Base-by-base conservation (phyloP, 306 rosid species). In the Vigna angularis region DNA sequence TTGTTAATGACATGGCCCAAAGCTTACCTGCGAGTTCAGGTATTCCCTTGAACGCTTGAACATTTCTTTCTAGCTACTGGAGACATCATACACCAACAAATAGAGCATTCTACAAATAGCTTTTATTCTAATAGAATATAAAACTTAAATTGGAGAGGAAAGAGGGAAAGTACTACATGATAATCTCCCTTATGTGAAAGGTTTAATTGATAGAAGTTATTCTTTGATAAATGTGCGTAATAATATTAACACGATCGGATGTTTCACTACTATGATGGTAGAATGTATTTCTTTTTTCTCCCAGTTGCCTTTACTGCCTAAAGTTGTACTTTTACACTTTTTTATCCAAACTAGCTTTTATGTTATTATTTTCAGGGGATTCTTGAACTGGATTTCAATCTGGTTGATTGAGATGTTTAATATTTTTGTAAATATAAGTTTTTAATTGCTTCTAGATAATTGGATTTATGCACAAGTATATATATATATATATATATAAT, bases 161-260 rank as follows among this genome's bases (percentile, higher is more conserved):
- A 30, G n/a, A 30, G 40, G 38, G 62, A 34, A 63, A 63, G 38
- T 49, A 48, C 71, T 49, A 32, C 9, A 13, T 36, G 34, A 61
- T 44, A 52, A 64, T 77, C 55, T 83, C 67, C 18, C 30, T 77
- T 73, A 0, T 65, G 51, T 28, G 22, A 14, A 61, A 58, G 36
- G 32, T 24, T 3, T 34, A 10, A 64, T 44, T 12, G 57, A 65
- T 24, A 38, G 71, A 64, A 51, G 48, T 65, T 32, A 52, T 76
- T 62, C 55, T 76, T 9, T 63, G 47, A 70, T 64, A 48, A 24
- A 42, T 34, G 26, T 78, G 74, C 55, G n/a, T 8, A 53, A 4
- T 30, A 55, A 65, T 77, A 17, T 66, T 61, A 48, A 5, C 16
- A 47, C 73, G 52, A 72, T 56, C 40, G 13, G 48, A 32, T 22